Conservation (phyloP, 2,329 filamentous ascomycete genomes). For the Penicillium sclerotigenum region DNA sequence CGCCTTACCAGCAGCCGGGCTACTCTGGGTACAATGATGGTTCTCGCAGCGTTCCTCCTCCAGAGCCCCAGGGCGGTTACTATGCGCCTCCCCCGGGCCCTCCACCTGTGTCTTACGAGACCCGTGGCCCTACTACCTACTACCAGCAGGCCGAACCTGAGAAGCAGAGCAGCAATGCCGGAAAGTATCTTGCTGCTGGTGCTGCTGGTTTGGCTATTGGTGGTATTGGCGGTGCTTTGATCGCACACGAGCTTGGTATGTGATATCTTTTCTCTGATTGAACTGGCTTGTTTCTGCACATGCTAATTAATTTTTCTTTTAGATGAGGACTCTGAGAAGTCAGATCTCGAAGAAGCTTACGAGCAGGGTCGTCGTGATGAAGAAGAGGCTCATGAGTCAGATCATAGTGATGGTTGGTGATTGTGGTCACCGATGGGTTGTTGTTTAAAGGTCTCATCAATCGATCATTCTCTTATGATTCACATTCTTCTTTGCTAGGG, state of each 20-base stretch:
- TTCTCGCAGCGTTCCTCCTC: slow-evolving; percentile 25
- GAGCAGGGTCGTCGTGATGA: slow-evolving; percentile 22
- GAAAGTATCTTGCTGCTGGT: slow-evolving; percentile 55
- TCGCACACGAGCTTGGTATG: slow-evolving; percentile 57
- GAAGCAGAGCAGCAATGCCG: slow-evolving; percentile 47
- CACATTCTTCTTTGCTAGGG: neutral
- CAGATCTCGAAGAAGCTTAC: slow-evolving; percentile 19
- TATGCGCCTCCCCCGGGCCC: slow-evolving; percentile 20
- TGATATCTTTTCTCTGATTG: slow-evolving; percentile 9
- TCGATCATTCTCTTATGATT: neutral
- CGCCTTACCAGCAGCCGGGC: slow-evolving; percentile 40
- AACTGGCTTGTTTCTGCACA: neutral
- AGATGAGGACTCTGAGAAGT: slow-evolving; percentile 14
- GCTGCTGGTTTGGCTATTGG: slow-evolving; percentile 58
- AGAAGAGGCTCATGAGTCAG: neutral
- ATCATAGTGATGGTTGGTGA: slow-evolving; percentile 5
- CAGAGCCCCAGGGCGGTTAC: slow-evolving; percentile 22
- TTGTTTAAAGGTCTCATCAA: neutral
- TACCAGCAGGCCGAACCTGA: slow-evolving; percentile 23
- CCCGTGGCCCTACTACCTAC: slow-evolving; percentile 9
- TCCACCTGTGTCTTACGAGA: slow-evolving; percentile 22
- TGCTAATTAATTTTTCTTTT: neutral
- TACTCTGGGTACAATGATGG: slow-evolving; percentile 23
- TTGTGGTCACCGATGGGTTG: neutral
- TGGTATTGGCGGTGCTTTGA: slow-evolving; percentile 55